Conservation (phyloP, 306 rosid species). For the Prunus dulcis region DNA sequence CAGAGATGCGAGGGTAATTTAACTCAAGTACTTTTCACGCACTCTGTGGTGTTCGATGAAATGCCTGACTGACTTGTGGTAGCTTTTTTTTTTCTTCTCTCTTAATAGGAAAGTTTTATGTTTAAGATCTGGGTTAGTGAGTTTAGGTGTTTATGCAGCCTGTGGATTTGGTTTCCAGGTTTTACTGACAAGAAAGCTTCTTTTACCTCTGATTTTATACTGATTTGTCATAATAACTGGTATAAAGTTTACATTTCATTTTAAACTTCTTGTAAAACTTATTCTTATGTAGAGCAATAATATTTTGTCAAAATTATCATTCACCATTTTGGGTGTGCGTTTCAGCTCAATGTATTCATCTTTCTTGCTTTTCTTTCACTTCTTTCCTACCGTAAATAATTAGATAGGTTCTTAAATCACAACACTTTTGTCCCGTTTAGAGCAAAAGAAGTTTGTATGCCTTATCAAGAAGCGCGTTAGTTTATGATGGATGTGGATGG, state of each 20-base stretch:
- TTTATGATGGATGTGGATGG: neutral
- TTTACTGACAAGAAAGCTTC: neutral
- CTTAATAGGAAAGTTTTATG: neutral
- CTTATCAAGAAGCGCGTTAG: neutral
- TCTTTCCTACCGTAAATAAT: neutral
- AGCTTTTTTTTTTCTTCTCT: neutral
- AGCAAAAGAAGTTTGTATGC: neutral
- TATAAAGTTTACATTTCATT: neutral
- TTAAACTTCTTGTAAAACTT: neutral
- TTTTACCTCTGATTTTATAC: neutral
- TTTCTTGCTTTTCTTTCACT: no score
- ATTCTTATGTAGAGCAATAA: neutral
- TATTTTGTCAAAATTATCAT: neutral
- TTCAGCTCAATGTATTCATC: no score
- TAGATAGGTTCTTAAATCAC: neutral
- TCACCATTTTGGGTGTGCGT: no score
- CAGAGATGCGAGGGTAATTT: slow-evolving; percentile 73
- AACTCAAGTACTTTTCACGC: neutral
- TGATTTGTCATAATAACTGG: neutral
- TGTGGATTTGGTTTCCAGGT: neutral
- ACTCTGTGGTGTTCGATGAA: slow-evolving; percentile 30
- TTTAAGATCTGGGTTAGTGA: neutral
- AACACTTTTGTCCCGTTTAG: neutral
- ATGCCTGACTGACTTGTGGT: slow-evolving; percentile 1
- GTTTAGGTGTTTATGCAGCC: neutral